Conservation (phyloP, 2,329 filamentous ascomycete species). For the Hyphodiscus sp. region DNA sequence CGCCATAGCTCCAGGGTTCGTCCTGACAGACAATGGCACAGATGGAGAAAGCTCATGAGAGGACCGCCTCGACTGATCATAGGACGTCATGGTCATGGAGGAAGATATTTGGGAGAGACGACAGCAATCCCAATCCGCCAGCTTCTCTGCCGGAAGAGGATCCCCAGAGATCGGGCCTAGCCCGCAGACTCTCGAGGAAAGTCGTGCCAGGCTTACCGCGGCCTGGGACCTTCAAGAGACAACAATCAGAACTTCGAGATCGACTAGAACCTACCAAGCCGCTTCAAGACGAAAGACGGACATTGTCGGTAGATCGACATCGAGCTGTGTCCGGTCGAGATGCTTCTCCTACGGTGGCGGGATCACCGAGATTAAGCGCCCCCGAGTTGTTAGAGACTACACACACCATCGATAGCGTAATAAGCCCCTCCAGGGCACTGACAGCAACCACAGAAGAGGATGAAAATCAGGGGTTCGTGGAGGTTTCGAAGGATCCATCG, state of each 20-base stretch:
- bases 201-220: slow-evolving; percentile 76
- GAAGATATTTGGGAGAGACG: slow-evolving; percentile 27
- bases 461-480: slow-evolving; percentile 22
- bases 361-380: slow-evolving; percentile 23
- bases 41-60: slow-evolving; percentile 21
- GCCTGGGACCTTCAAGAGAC: slow-evolving; percentile 72
- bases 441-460: slow-evolving; percentile 12
- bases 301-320: slow-evolving; percentile 57
- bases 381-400: slow-evolving; percentile 26
- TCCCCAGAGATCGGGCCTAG: slow-evolving; percentile 19
- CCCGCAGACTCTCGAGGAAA: slow-evolving; percentile 36
- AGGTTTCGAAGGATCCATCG: slow-evolving; percentile 21
- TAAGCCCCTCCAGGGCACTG: slow-evolving; percentile 12
- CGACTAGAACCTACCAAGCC: slow-evolving; percentile 61
- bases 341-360: slow-evolving; percentile 18
- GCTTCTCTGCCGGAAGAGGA: slow-evolving; percentile 17
- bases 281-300: slow-evolving; percentile 61
- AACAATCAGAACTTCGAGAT: slow-evolving; percentile 72
- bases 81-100: slow-evolving; percentile 28
- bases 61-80: slow-evolving; percentile 25
- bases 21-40: slow-evolving; percentile 24
- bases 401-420: slow-evolving; percentile 15
- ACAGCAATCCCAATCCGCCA: slow-evolving; percentile 10
- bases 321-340: slow-evolving; percentile 17
- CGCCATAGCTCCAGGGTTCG: slow-evolving; percentile 13